Evolutionary conservation across 2,329 filamentous ascomycete species (phyloP), one percentile per base, ranked within the genome.

Genomic region (Biscogniauxia mediterranea): DNA sequence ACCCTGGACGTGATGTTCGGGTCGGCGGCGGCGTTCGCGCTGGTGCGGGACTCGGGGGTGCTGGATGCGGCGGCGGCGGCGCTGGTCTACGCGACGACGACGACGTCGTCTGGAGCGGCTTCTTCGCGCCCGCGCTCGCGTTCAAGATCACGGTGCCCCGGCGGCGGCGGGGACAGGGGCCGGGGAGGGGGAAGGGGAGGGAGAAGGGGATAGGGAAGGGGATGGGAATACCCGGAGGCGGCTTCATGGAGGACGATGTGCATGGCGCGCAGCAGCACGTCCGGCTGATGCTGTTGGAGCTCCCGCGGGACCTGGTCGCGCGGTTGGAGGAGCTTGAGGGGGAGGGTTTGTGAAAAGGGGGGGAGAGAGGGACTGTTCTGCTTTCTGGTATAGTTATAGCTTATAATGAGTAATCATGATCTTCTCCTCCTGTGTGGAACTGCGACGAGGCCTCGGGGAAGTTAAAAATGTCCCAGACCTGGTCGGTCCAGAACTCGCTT

Each of bases 1-100:
- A 84, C 82, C 0, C 75, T 84, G 25, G 82, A 85, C 59, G 74
- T 82, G 42, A 79, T 85, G 57, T 85, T 85, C 65, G 69, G 69
- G 0, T 69, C 73, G 0, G 58, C 66, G 11, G 67, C 66, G 0
- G 66, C 69, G 0, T 83, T 78, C 59, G 25, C 69, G 1, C 60
- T 66, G 4, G 73, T 81, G 19, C 77, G 77, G 56, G 57, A 67
- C 0, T 70, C 77, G 0, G 71, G 73, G 19, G 19, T 80, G 0
- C 68, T 82, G 1, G 73, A 72, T 23, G 61, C 69, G 3, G 67
- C 74, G n/a, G 69, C 75, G 0, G 70, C 28, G 7, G 28, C 28
- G 28, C 28, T 32, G 28, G 7, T 0, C 54, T 77, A 1, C 2
- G 23, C 23, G 1, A 54, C 0, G 52, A 63, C 6, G 55, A 68